Evolutionary conservation across 2,329 filamentous ascomycete genomes (phyloP).

Genomic region (Fusarium citri): DNA sequence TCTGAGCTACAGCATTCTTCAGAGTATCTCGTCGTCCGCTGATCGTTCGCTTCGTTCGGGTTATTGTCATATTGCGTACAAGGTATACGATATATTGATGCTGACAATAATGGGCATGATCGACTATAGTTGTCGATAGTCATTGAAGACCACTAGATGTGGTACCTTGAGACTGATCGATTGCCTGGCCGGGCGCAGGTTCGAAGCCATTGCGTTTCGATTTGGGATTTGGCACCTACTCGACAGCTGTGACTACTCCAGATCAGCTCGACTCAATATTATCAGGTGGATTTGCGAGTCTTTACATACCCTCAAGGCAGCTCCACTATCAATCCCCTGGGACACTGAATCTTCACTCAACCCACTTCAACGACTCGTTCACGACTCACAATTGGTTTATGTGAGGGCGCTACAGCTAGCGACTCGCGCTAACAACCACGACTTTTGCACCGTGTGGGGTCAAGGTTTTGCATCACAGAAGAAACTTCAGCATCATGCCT

Average conservation of each 20-base stretch:
- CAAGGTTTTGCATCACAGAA: conserved; percentile 5
- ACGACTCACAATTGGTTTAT: conserved; percentile 39
- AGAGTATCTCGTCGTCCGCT: background rate
- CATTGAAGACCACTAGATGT: background rate
- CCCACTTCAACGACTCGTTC: conserved; percentile 36
- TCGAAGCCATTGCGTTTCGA: conserved; percentile 10
- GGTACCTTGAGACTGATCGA: background rate
- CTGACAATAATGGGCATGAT: background rate
- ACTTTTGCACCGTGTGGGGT: conserved; percentile 53
- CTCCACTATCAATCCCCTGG: conserved; percentile 43
- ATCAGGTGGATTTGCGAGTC: conserved; percentile 42
- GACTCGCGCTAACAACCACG: conserved; percentile 38
- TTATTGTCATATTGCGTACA: background rate
- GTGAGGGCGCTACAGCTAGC: conserved; percentile 30
- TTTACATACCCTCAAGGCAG: conserved; percentile 45
- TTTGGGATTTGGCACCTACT: conserved; percentile 25
- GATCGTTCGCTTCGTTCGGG: conserved; percentile 1
- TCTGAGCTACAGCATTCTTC: background rate
- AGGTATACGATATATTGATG: background rate
- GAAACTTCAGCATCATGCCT: conserved; percentile 44
- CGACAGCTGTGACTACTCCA: conserved; percentile 26
- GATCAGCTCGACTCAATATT: conserved; percentile 12
- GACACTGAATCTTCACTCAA: conserved; percentile 32
- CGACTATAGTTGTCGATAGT: background rate
- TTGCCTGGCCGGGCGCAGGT: background rate